Percentiles rank a stretch among this genome's conserved stretches.
Conservation (phyloP, 345 rosid genomes). For the Cardamine chenopodiifolia region DNA sequence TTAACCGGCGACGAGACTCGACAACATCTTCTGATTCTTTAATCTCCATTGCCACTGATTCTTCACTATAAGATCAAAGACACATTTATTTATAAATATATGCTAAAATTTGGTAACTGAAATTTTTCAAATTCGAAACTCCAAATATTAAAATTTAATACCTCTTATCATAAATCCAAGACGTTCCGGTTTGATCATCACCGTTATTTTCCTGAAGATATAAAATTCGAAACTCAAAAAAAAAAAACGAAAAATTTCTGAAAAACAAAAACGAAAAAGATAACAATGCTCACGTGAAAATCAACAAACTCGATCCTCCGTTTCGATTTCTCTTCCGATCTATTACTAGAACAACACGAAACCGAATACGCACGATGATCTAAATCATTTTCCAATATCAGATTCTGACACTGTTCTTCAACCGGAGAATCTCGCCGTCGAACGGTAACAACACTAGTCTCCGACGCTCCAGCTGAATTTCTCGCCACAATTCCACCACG, state of each 20-base stretch:
- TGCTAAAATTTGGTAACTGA: neutral
- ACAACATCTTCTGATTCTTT: conserved; percentile 7
- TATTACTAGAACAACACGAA: conserved; percentile 31
- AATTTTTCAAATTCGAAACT: neutral
- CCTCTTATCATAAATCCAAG: conserved; percentile 35
- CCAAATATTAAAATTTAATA: neutral
- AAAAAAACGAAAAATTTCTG: neutral
- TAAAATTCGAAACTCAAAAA: neutral
- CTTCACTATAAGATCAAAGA: no score
- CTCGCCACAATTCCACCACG: conserved; percentile 18
- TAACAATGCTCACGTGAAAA: conserved; percentile 6
- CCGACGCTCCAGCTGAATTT: conserved; percentile 35
- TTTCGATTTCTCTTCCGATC: conserved; percentile 33
- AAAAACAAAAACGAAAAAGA: neutral
- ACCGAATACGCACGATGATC: conserved; percentile 1
- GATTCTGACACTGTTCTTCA: conserved; percentile 19
- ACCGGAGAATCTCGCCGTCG: conserved; percentile 31
- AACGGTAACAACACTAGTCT: conserved; percentile 28
- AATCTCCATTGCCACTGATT: conserved; percentile 15
- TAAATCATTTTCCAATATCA: neutral
- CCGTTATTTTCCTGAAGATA: conserved; percentile 9
- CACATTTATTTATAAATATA: no score
- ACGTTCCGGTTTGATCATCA: conserved; percentile 26
- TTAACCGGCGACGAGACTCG: conserved; percentile 28
- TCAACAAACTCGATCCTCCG: conserved; percentile 33